Conservation (phyloP, 2,329 filamentous ascomycete genomes). For the Nemania bipapillata region DNA sequence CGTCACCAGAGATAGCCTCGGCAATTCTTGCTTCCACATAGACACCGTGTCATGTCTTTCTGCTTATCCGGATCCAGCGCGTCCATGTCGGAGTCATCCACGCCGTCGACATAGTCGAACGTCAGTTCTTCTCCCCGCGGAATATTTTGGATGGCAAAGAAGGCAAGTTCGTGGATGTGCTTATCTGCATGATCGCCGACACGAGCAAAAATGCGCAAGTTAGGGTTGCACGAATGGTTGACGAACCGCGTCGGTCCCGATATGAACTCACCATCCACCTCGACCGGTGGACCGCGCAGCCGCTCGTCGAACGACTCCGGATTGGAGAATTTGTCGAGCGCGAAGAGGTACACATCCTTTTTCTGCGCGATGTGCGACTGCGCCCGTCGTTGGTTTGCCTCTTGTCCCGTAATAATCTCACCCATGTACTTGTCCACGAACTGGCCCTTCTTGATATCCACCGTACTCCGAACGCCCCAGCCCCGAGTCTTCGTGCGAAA, state of each 20-base stretch:
- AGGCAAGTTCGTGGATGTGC: slow-evolving; percentile 77
- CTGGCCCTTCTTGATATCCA: slow-evolving; percentile 74
- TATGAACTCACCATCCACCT: slow-evolving; percentile 78
- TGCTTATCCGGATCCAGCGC: slow-evolving; percentile 61
- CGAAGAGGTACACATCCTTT: slow-evolving; percentile 84
- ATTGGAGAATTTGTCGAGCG: slow-evolving; percentile 81
- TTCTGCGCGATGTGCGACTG: slow-evolving; percentile 64
- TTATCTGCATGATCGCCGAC: slow-evolving; percentile 81
- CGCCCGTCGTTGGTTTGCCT: slow-evolving; percentile 73
- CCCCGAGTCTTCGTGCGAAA: slow-evolving; percentile 78
- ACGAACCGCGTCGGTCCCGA: slow-evolving; percentile 83
- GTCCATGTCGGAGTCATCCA: slow-evolving; percentile 62
- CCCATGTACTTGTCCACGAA: slow-evolving; percentile 85
- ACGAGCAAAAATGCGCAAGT: slow-evolving; percentile 80
- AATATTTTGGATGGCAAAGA: slow-evolving; percentile 78
- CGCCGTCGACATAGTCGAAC: slow-evolving; percentile 80
- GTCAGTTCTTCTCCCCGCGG: slow-evolving; percentile 74
- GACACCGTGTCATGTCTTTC: slow-evolving; percentile 66
- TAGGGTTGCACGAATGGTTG: slow-evolving; percentile 84
- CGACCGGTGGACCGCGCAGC: slow-evolving; percentile 66
- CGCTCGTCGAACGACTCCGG: slow-evolving; percentile 65
- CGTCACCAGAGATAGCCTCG: slow-evolving; percentile 74
- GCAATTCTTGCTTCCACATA: slow-evolving; percentile 74
- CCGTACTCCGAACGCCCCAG: slow-evolving; percentile 77
- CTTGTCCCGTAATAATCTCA: slow-evolving; percentile 70